Conservation (phyloP, 495 filamentous ascomycete species). For the Aspergillus affinis region DNA sequence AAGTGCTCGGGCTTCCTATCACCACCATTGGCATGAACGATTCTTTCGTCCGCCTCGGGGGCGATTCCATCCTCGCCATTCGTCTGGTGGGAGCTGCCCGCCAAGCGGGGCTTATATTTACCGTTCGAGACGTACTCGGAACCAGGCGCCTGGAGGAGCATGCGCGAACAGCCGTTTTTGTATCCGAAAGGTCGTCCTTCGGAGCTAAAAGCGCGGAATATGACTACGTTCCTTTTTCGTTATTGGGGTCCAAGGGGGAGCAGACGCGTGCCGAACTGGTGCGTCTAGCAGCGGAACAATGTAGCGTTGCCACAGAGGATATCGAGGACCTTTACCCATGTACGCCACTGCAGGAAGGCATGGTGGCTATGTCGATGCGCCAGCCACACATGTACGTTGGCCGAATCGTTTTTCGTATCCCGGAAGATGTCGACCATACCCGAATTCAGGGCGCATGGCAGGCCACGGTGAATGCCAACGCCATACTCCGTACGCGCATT, state of each 20-base stretch:
- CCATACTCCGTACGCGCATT: conserved; percentile 42
- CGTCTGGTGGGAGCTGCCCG: conserved; percentile 35
- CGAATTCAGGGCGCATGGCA: conserved; percentile 53
- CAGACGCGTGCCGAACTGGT: too few species aligned
- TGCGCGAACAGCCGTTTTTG: too few species aligned
- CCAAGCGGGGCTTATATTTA: conserved; percentile 18
- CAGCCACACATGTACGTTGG: conserved; percentile 41
- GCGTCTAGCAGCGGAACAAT: not conserved
- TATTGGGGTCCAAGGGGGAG: too few species aligned
- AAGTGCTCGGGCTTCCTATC: not conserved
- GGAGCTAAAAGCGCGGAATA: too few species aligned
- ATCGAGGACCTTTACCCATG: conserved; percentile 47
- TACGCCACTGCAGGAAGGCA: conserved; percentile 52
- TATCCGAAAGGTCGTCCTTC: too few species aligned
- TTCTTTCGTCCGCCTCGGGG: conserved; percentile 53
- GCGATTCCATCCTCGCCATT: conserved; percentile 53
- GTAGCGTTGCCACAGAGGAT: not conserved
- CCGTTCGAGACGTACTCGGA: conserved; percentile 8
- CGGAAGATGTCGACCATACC: conserved; percentile 32
- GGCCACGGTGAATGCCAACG: conserved; percentile 22
- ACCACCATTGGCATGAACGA: conserved; percentile 17
- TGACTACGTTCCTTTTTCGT: too few species aligned
- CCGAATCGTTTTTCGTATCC: conserved; percentile 32
- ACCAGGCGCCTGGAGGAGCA: too few species aligned
- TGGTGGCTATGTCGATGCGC: conserved; percentile 44